Evolutionary conservation across 2,329 filamentous ascomycete genomes (phyloP).

Genomic region (Aspergillus puulaauensis): DNA sequence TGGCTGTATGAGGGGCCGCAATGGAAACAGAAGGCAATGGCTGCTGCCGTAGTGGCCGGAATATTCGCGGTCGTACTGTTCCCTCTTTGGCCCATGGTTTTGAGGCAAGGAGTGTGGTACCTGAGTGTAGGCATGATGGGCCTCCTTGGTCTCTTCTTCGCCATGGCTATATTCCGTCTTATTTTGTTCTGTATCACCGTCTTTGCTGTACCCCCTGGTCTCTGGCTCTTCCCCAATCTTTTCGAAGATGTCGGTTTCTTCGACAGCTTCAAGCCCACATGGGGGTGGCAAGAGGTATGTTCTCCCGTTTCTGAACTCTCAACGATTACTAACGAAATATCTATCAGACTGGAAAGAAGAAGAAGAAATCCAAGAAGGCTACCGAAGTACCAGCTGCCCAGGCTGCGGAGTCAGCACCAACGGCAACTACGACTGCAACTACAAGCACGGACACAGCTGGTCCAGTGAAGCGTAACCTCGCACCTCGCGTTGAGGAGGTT

Average conservation of each 20-base stretch:
- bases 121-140: conserved; percentile 90
- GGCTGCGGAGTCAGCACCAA: conserved; percentile 19
- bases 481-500: conserved; percentile 48
- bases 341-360: conserved; percentile 38
- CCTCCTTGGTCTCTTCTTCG: conserved; percentile 88
- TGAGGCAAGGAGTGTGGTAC: conserved; percentile 96
- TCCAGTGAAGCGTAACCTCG: conserved; percentile 40
- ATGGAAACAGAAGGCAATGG: conserved; percentile 90
- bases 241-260: conserved; percentile 99
- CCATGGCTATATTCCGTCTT: conserved; percentile 94
- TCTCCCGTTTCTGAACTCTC: background rate
- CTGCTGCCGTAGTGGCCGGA: conserved; percentile 73
- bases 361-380: conserved; percentile 38
- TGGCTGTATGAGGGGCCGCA: conserved; percentile 96
- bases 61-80: conserved; percentile 93
- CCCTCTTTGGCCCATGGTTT: conserved; percentile 88
- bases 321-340: conserved; percentile 8
- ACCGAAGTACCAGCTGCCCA: conserved; percentile 7
- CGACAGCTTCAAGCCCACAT: conserved; percentile 91
- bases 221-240: conserved; percentile 98
- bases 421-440: conserved; percentile 38
- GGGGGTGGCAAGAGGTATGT: conserved; percentile 95
- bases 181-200: conserved; percentile 94
- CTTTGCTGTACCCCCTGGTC: conserved; percentile 76
- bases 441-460: conserved; percentile 34